Evolutionary conservation across 805 yeast genomes (phyloP).

Genomic region (Wickerhamomyces chaumierensis): DNA sequence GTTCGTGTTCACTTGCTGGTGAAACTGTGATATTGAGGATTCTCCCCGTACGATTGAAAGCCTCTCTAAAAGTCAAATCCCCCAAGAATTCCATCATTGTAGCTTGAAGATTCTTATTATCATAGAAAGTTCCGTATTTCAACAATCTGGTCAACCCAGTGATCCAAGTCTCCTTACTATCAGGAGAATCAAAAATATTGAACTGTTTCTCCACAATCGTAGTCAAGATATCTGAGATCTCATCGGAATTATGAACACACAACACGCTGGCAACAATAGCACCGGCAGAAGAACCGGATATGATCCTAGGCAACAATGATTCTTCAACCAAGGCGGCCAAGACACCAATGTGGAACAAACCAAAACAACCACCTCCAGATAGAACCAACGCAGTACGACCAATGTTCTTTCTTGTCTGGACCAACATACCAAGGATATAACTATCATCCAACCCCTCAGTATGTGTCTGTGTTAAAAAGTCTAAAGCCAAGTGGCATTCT

Average conservation of each 20-base stretch:
- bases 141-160: constrained; percentile 47
- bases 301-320: constrained; percentile 70
- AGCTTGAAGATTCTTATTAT: constrained; percentile 53
- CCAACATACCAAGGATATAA: constrained; percentile 63
- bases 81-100: constrained; percentile 79
- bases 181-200: constrained; percentile 34
- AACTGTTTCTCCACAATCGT: constrained; percentile 32
- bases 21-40: constrained; percentile 92
- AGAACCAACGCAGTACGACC: constrained; percentile 93
- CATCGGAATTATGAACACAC: constrained; percentile 71
- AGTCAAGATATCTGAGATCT: constrained; percentile 43
- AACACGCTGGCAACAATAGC: constrained; percentile 86
- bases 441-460: constrained; percentile 42
- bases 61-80: constrained; percentile 86
- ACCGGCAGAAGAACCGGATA: constrained; percentile 94
- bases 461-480: constrained; percentile 9
- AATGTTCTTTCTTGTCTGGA: constrained; percentile 81
- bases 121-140: constrained; percentile 86
- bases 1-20: constrained; percentile 83
- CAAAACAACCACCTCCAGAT: constrained; percentile 94
- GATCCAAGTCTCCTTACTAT: constrained; percentile 30
- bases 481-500: constrained; percentile 56
- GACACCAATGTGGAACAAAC: constrained; percentile 87
- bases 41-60: constrained; percentile 86
- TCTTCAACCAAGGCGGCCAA: constrained; percentile 65